These are phyloP conservation scores for Dothidotthia symphoricarpi DNA, from an alignment of 2,329 filamentous ascomycete species.

Conservation along the genomic window DNA sequence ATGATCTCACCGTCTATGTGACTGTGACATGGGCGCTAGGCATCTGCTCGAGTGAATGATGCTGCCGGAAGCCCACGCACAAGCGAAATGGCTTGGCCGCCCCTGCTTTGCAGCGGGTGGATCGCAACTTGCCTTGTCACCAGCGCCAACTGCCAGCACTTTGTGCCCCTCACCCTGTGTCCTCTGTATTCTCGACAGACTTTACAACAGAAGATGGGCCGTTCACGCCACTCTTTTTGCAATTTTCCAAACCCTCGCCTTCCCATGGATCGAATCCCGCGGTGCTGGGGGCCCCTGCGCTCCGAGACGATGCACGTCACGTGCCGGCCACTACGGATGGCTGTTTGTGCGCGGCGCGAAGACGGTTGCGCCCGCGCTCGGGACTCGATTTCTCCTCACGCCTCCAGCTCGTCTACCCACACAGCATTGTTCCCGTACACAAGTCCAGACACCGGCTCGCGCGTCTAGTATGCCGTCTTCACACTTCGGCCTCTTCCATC, in stretches of 20 bases:
- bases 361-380: slow-evolving; percentile 17
- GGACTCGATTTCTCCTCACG: slow-evolving; percentile 25
- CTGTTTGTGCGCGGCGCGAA: slow-evolving; percentile 8
- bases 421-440: slow-evolving; percentile 27
- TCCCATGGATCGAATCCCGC: slow-evolving; percentile 5
- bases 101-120: slow-evolving; percentile 11
- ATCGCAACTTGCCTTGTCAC: slow-evolving; percentile 24
- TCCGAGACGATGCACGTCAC: slow-evolving; percentile 9
- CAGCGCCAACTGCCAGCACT: slow-evolving; percentile 19
- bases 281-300: slow-evolving; percentile 4
- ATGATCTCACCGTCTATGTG: too few relatives aligned
- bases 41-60: too few relatives aligned
- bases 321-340: slow-evolving; percentile 16
- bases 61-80: slow-evolving; percentile 15
- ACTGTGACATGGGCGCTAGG: not conserved
- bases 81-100: slow-evolving; percentile 15
- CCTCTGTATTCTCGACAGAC: slow-evolving; percentile 5
- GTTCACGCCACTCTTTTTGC: not conserved
- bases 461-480: slow-evolving; percentile 33
- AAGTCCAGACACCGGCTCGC: slow-evolving; percentile 13
- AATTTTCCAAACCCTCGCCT: not conserved
- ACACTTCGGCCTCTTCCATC: slow-evolving; percentile 13
- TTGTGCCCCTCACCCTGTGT: slow-evolving; percentile 22
- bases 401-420: slow-evolving; percentile 24
- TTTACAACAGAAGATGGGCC: not conserved